phyloP scores from a whole-genome alignment of 257 asterid genomes.

The Solanum chiquidenum region DNA sequence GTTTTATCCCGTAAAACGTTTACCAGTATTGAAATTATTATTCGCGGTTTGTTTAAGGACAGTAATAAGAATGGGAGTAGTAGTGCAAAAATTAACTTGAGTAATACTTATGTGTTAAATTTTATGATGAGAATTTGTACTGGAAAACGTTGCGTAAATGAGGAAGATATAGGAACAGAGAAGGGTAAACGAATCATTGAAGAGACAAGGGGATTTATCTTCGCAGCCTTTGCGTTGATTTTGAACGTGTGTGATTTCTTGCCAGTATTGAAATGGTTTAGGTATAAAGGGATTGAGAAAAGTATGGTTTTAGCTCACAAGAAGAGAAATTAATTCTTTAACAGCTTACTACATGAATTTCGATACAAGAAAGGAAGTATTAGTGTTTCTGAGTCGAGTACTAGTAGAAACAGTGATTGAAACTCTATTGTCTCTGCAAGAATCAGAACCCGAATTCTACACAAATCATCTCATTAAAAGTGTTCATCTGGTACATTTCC shows the following conservation, averaged over 20 bases:
- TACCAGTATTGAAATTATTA: slow-evolving; percentile 5
- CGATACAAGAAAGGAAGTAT: not conserved
- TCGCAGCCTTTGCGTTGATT: not conserved
- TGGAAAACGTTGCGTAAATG: slow-evolving; percentile 22
- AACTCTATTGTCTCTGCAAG: slow-evolving; percentile 12
- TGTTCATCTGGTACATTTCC: slow-evolving; percentile 11
- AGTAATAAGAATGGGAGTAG: not conserved
- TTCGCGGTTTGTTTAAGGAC: not conserved
- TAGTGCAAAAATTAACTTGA: slow-evolving; percentile 17
- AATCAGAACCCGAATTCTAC: slow-evolving; percentile 15
- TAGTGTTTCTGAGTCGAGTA: not conserved
- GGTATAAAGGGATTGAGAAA: slow-evolving; percentile 42
- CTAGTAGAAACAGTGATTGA: slow-evolving; percentile 2
- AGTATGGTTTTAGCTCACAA: not conserved
- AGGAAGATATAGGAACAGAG: slow-evolving; percentile 22
- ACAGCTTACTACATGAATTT: not conserved
- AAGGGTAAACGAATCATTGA: slow-evolving; percentile 17
- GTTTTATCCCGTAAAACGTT: not conserved
- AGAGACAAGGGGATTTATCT: slow-evolving; percentile 7
- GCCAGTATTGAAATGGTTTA: slow-evolving; percentile 45
- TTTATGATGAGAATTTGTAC: slow-evolving; percentile 20
- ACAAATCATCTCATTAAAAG: slow-evolving; percentile 11
- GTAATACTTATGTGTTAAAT: slow-evolving; percentile 14
- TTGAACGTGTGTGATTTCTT: slow-evolving; percentile 35
- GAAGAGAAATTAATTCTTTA: slow-evolving; percentile 31